phyloP scores from a whole-genome alignment of 2,329 filamentous ascomycete species.

The Herpotrichia juniperi region DNA sequence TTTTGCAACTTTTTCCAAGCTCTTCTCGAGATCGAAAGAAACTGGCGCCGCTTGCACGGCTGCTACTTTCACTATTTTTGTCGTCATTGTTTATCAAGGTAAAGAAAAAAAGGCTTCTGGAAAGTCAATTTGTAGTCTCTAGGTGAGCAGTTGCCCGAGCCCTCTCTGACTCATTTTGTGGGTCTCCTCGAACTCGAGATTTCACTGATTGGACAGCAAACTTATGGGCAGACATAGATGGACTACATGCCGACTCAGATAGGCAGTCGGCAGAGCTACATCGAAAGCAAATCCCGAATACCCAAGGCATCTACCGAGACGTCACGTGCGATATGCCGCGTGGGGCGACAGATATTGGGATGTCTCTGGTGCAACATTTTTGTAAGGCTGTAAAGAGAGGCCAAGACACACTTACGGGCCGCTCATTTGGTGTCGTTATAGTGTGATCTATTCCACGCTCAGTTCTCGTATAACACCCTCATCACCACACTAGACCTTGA shows the following conservation, averaged over 20 bases:
- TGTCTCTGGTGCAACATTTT: background rate
- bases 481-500: too few species aligned
- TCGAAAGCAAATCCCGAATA: background rate
- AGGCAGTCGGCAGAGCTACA: conserved; percentile 8
- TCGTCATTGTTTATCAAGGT: conserved; percentile 1
- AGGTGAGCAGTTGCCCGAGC: too few species aligned
- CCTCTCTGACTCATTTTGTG: too few species aligned
- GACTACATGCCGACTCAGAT: conserved; percentile 7
- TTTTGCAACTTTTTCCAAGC: conserved; percentile 42
- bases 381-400: too few species aligned
- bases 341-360: background rate
- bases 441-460: too few species aligned
- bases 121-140: too few species aligned
- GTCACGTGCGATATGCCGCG: background rate
- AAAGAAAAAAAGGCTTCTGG: background rate
- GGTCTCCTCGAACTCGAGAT: too few species aligned
- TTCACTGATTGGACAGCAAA: too few species aligned
- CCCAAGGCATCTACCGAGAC: background rate
- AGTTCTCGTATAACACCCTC: too few species aligned
- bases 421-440: too few species aligned
- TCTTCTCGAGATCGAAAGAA: conserved; percentile 47
- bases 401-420: too few species aligned
- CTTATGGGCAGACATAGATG: background rate
- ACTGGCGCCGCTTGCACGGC: conserved; percentile 51
- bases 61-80: conserved; percentile 44